Base-by-base conservation (phyloP, 2,329 filamentous ascomycete genomes). In the Phialophora tarda region DNA sequence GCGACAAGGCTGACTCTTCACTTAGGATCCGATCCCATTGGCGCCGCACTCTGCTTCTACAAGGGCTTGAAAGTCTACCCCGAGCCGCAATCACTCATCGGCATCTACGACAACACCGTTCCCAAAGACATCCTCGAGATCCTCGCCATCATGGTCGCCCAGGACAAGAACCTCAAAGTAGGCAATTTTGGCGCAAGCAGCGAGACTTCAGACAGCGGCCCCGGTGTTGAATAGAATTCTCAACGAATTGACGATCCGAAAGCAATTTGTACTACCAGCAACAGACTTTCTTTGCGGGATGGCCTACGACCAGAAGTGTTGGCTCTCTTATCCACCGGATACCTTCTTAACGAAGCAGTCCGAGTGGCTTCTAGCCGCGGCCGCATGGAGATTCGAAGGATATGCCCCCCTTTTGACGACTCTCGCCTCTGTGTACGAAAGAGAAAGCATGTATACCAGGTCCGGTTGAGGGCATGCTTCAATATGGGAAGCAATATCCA, bases 51-150 rank as follows among this genome's bases (percentile, higher is more conserved):
- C 68, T 92, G 91, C 79, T 99, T 99, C 83, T 99, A 98, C 87
- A 96, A 93, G 85, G 95, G 93, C 53, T 87, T 99, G 73, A 99
- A 99, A 86, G 95, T 98, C 74, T 99, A 99, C 82, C 95, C 95
- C 60, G 91, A 92, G 75, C 95, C 94, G 12, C 87, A 89, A 74
- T 95, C 98, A 77, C 84, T 99, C 74, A 97, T 99, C 78, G 87
- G 87, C 75, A 97, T 99, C 80, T 99, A 99, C 81, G 95, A 99
- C 81, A 97, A 96, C 87, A 98, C 95, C 34, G 93, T 98, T 54
- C 90, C 94, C 74, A 97, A 97, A 91, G 93, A 93, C 69, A 91
- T 98, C 74, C 89, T 99, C 74, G 94, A 99, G 79, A 89, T 98
- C 74, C 88, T 99, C 70, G 95, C 95, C 72, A 92, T 97, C 82